Conservation (phyloP, 139 green algal species). For the Coelastrella sp. region DNA sequence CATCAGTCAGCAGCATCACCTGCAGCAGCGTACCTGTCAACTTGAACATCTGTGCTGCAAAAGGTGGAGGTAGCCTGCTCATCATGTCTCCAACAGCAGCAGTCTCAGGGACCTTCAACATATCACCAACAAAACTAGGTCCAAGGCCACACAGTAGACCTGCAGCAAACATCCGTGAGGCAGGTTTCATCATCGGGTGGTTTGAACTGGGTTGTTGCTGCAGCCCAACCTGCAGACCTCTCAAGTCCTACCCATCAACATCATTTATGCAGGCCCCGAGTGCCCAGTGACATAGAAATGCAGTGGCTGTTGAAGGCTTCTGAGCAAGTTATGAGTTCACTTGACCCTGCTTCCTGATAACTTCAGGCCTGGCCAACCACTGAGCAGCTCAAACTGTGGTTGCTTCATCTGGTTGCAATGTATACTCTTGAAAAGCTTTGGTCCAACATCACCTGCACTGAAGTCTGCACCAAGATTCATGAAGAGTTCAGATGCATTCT, state of each 20-base stretch:
- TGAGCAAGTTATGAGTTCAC: no score
- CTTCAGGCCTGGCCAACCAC: not conserved
- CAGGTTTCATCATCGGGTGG: not conserved
- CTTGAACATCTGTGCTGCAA: slow-evolving; percentile 12
- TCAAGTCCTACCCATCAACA: no score
- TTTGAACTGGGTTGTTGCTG: not conserved
- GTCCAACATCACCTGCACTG: not conserved
- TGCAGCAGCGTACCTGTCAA: not conserved
- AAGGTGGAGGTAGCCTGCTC: not conserved
- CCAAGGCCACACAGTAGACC: not conserved
- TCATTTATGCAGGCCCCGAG: no score
- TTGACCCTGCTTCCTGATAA: no score
- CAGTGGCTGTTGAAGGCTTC: no score
- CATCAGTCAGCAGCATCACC: not conserved
- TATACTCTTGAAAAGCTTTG: not conserved
- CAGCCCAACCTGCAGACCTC: no score
- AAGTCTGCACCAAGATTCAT: not conserved
- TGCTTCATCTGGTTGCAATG: not conserved
- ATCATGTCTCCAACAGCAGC: not conserved
- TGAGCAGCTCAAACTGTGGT: no score
- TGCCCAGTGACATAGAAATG: no score
- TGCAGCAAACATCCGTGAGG: not conserved
- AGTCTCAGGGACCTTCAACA: not conserved
- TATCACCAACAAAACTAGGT: not conserved
- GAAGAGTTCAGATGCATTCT: not conserved